Base-by-base conservation (phyloP, 129 eudicot species). In the Saussurea involucrata region DNA sequence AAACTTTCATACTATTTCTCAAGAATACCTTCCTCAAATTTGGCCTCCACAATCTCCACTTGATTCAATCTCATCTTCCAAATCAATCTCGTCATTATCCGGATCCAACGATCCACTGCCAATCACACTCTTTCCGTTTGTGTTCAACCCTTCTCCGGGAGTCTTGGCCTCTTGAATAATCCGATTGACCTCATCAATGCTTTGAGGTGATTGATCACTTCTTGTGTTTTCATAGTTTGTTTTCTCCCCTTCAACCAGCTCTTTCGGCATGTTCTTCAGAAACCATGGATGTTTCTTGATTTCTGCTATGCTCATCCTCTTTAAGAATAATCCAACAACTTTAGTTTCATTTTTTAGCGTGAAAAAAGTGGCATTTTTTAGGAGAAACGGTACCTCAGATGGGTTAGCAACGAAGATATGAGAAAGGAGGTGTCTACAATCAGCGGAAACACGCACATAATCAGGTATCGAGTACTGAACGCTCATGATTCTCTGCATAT, bases 201-300 rank as follows among this genome's bases (percentile, higher is more conserved):
- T 90, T 70, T 90, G 96, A 57, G 58, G 72, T 24, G 68, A 80
- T 44, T 81, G 82, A 10, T 78, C 85, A 22, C 61, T 42, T 24
- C 53, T 68, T 21, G 76, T 15, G 37, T 78, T 83, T 36, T 74
- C 78, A 18, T 80, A 82, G 67, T 78, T 89, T 33, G 89, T 83
- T 78, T 78, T 82, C 76, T 85, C 89, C 3, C 80, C 92, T 69
- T 90, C 92, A 17, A 82, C 90, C 2, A 90, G 85, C 79, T 85
- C 90, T 75, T 78, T 85, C 8, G 88, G 92, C 79, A 87, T 68
- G 76, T 81, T 87, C 65, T 85, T 90, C 18, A 78, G 83, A 53
- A 90, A 87, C 95, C 95, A 90, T 4, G 92, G 92, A 65, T 90
- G 95, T 68, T 87, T 87, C 80, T 87, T 87, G 49, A 90, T 85